Base-by-base conservation (phyloP, 306 rosid genomes). In the Cicer yamashitae region DNA sequence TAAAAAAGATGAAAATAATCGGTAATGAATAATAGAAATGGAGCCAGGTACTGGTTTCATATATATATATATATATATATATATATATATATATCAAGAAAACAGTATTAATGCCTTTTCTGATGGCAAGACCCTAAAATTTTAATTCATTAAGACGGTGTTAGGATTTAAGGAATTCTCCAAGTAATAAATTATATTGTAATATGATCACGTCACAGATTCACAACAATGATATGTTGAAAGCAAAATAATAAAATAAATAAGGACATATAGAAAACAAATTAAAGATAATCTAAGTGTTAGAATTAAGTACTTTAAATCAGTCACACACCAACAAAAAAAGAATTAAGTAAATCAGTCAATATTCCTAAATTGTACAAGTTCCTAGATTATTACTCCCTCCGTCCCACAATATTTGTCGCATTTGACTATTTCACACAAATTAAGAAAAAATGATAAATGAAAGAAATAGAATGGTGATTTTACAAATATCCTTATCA, bases 71-170 rank as follows among this genome's bases (percentile, higher is more conserved):
- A 17, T 17, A 17, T 17, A 17, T 17, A 20, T 2, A 25, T 25
- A 25, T 25, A 25, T 25, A 25, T 25, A 25, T 17, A 17, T 17
- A 17, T 17, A 17, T 2, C 3, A 70, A 53, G 11, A 15, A 38
- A 15, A 71, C 39, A 15, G 20, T 11, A 40, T 54, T 53, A 54
- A 53, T 51, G 60, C 14, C 40, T n/a, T 70, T 37, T 71, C 51
- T 39, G 34, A 46, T 14, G 57, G 47, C 47, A 58, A 73, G 60
- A 73, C 18, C 59, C 14, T 59, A 46, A 45, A 45, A 14, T 14
- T 73, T 60, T 18, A 57, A 56, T 53, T 43, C 48, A 74, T 10
- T 13, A 57, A 20, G 30, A 45, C 61, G 61, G 47, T 47, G 64
- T 30, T 60, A 70, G 10, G 22, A 69, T 50, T 40, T 78, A 7